Evolutionary conservation across 2,329 filamentous ascomycete genomes (phyloP).

Genomic region (Apiospora kogelbergensis): DNA sequence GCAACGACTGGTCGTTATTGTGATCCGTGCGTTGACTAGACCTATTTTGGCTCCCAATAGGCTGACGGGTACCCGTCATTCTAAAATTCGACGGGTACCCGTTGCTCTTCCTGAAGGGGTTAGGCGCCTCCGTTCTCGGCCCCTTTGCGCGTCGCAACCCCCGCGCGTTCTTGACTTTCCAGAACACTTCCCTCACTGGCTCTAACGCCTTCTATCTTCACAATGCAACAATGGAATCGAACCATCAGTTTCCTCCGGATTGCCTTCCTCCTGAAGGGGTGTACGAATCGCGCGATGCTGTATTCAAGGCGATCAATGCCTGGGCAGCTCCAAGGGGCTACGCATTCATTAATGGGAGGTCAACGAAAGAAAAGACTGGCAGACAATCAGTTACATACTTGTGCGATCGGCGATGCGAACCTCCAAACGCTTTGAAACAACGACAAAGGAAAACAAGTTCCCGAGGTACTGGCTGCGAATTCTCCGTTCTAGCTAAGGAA

Average conservation of each 20-base stretch:
- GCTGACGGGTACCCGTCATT: constrained; percentile 8
- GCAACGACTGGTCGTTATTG: neutral
- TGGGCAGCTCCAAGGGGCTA: constrained; percentile 16
- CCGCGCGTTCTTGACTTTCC: neutral
- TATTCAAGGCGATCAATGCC: constrained; percentile 16
- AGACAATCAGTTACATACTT: constrained; percentile 4
- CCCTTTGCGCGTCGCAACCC: neutral
- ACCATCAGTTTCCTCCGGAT: constrained; percentile 13
- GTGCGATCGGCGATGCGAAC: constrained; percentile 8
- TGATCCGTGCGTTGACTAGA: neutral
- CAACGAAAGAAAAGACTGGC: constrained; percentile 11
- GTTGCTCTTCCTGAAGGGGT: neutral
- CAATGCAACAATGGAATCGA: neutral
- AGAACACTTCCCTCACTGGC: neutral
- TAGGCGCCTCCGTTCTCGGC: neutral
- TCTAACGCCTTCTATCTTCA: constrained; percentile 17
- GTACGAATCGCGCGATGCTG: constrained; percentile 12
- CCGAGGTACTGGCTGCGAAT: constrained; percentile 14
- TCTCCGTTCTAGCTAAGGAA: constrained; percentile 18
- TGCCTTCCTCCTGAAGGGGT: constrained; percentile 14
- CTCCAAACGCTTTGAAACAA: constrained; percentile 8
- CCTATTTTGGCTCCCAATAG: neutral
- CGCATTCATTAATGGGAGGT: constrained; percentile 15
- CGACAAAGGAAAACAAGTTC: constrained; percentile 15
- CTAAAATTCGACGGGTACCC: constrained; percentile 6